Conservation (phyloP, 2,329 filamentous ascomycete genomes). For the Microdochium trichocladiopsis region DNA sequence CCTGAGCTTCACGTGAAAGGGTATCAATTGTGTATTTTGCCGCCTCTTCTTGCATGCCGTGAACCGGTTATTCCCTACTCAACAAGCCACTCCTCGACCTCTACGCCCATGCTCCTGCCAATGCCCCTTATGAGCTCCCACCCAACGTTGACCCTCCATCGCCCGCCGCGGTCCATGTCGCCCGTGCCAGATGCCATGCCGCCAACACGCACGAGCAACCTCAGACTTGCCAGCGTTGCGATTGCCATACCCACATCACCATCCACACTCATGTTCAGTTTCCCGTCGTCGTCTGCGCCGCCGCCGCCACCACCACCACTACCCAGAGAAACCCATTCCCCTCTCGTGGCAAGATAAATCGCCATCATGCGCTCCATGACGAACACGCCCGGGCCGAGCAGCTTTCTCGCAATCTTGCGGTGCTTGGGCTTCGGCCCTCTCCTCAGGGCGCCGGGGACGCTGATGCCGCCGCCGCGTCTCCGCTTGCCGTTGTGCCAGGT, state of each 20-base stretch:
- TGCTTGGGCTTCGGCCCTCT: constrained; percentile 22
- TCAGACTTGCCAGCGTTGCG: constrained; percentile 64
- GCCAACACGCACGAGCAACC: constrained; percentile 61
- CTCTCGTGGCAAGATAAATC: constrained; percentile 62
- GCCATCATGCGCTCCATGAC: constrained; percentile 72
- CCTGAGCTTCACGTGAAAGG: too few species aligned
- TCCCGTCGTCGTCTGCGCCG: constrained; percentile 7
- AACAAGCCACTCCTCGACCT: constrained; percentile 69
- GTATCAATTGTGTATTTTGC: too few species aligned
- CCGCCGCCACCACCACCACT: constrained; percentile 24
- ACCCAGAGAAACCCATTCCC: constrained; percentile 38
- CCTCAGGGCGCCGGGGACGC: constrained; percentile 17
- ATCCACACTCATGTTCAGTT: constrained; percentile 28
- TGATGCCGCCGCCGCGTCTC: constrained; percentile 41
- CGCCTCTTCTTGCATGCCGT: too few species aligned
- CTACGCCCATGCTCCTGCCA: constrained; percentile 68
- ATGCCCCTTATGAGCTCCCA: constrained; percentile 70
- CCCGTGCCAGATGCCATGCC: constrained; percentile 51
- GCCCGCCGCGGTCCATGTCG: constrained; percentile 64
- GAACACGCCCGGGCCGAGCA: constrained; percentile 72
- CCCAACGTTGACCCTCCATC: constrained; percentile 72
- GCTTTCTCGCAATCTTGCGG: constrained; percentile 68
- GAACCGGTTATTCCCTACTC: constrained; percentile 33
- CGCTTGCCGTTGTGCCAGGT: constrained; percentile 53
- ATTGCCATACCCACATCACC: constrained; percentile 57